These are phyloP conservation scores for Umbelopsis sp. DNA, from an alignment of 371 early-diverging fungal species.

Conservation along the genomic window DNA sequence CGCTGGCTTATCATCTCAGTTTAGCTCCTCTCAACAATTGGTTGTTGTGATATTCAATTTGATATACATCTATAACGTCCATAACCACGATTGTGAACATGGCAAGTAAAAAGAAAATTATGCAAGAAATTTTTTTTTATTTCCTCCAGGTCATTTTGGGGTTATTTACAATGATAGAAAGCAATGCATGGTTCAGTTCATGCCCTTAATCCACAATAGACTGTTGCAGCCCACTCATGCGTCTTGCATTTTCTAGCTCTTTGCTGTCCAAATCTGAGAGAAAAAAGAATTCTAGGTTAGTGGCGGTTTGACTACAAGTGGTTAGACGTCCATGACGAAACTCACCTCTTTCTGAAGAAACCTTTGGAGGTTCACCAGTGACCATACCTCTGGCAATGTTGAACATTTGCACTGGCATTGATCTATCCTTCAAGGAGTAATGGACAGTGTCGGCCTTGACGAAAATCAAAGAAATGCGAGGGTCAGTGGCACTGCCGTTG, in stretches of 20 bases:
- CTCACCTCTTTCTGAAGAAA: conserved; percentile 24
- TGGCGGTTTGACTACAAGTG: neutral
- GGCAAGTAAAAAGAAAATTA: too few relatives aligned
- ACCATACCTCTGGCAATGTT: conserved; percentile 27
- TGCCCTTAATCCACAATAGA: neutral
- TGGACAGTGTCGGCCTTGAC: conserved; percentile 36
- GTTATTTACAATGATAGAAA: neutral
- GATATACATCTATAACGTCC: too few relatives aligned
- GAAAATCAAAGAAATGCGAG: conserved; percentile 39
- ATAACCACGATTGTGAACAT: too few relatives aligned
- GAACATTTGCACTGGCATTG: conserved; percentile 29
- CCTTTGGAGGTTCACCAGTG: conserved; percentile 32
- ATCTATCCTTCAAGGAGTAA: conserved; percentile 27
- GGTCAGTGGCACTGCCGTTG: conserved; percentile 49
- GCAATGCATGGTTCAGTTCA: neutral
- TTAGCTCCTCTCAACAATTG: too few relatives aligned
- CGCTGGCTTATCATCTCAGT: too few relatives aligned
- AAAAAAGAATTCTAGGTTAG: too few relatives aligned
- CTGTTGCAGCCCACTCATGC: conserved; percentile 10
- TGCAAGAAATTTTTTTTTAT: too few relatives aligned
- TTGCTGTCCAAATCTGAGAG: conserved; percentile 17
- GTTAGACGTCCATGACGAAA: neutral
- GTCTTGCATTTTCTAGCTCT: conserved; percentile 28
- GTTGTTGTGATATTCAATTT: too few relatives aligned
- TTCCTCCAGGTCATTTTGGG: neutral